phyloP scores from a whole-genome alignment of 352 stramenopile species.

The Plasmopara viticola region DNA sequence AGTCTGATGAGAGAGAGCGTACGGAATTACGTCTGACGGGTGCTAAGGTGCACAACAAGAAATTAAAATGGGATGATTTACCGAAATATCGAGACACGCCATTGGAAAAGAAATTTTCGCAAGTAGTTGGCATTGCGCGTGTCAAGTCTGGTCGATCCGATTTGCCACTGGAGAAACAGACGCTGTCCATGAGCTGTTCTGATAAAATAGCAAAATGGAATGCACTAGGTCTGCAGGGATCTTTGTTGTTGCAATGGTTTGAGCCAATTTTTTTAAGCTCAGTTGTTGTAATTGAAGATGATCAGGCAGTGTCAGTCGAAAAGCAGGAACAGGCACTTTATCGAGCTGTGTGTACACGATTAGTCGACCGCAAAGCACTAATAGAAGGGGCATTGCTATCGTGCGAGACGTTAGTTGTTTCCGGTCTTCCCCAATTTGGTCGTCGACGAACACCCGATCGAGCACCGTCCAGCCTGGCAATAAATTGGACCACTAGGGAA shows the following conservation, averaged over 20 bases:
- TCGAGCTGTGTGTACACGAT: slow-evolving; percentile 35
- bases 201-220: slow-evolving; percentile 91
- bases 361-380: slow-evolving; percentile 17
- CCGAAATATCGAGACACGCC: slow-evolving; percentile 1
- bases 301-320: slow-evolving; percentile 21
- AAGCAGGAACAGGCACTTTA: slow-evolving; percentile 43
- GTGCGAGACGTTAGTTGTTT: slow-evolving; percentile 20
- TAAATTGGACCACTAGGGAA: slow-evolving; percentile 52
- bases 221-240: slow-evolving; percentile 75
- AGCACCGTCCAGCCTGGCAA: slow-evolving; percentile 36
- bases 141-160: slow-evolving; percentile 91
- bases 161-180: slow-evolving; percentile 77
- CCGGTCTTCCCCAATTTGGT: slow-evolving; percentile 14
- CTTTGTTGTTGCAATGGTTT: slow-evolving; percentile 57
- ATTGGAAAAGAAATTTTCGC: slow-evolving; percentile 49
- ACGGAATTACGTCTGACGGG: slow-evolving; percentile 56
- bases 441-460: slow-evolving; percentile 9
- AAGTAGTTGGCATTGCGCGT: slow-evolving; percentile 70
- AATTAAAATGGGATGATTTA: slow-evolving; percentile 5
- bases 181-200: slow-evolving; percentile 89
- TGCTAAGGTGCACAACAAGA: slow-evolving; percentile 44
- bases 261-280: slow-evolving; percentile 46
- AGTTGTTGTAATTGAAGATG: slow-evolving; percentile 44
- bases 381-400: slow-evolving; percentile 2
- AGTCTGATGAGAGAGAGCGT: slow-evolving; percentile 14